phyloP scores from a whole-genome alignment of 495 filamentous ascomycete species.

The Podospora pseudocomata region DNA sequence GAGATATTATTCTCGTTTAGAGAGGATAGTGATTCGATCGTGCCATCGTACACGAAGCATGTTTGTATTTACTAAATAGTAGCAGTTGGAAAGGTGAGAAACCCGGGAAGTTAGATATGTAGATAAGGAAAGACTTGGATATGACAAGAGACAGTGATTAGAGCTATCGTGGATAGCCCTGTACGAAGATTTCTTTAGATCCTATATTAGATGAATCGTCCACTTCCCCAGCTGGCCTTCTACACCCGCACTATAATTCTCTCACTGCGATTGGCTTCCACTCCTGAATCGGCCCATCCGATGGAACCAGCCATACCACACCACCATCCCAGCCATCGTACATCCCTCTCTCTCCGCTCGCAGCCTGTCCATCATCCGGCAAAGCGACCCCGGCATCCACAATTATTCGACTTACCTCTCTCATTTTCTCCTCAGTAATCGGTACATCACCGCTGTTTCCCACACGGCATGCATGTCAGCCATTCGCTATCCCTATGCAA shows the following conservation, averaged over 20 bases:
- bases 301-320: constrained; percentile 33
- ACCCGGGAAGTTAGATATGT: too few species aligned
- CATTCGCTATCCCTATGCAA: background rate
- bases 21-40: too few species aligned
- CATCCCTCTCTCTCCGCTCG: background rate
- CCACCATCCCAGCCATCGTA: constrained; percentile 32
- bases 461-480: constrained; percentile 18
- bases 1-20: too few species aligned
- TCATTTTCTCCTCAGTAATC: constrained; percentile 22
- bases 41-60: too few species aligned
- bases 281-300: constrained; percentile 25
- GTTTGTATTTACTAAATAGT: too few species aligned
- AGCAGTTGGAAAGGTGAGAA: too few species aligned
- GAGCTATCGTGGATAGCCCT: too few species aligned
- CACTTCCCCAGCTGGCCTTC: too few species aligned
- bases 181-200: too few species aligned
- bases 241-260: constrained; percentile 13
- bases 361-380: background rate
- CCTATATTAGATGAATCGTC: too few species aligned
- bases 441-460: constrained; percentile 25
- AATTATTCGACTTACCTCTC: constrained; percentile 20
- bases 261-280: constrained; percentile 33
- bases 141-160: too few species aligned
- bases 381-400: constrained; percentile 25
- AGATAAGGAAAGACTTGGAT: too few species aligned